Conservation (phyloP, 2,329 filamentous ascomycete species). For the Paecilomyces variotii region DNA sequence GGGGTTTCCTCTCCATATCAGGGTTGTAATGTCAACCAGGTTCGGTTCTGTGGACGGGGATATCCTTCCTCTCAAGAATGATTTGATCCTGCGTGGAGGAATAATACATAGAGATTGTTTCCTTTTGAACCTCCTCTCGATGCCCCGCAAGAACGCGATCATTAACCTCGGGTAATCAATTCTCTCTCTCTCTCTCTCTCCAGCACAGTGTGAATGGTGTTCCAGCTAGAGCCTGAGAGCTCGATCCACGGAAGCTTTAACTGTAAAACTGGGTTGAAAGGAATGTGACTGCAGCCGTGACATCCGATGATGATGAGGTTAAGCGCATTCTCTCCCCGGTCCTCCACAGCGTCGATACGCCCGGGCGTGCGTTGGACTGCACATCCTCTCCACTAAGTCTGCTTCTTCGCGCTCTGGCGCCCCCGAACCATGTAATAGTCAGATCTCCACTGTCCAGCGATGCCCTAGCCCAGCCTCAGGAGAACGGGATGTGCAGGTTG, state of each 20-base stretch:
- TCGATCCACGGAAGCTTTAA: background rate
- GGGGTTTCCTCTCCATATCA: background rate
- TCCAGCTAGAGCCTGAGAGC: background rate
- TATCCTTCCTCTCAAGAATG: background rate
- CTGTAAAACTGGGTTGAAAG: background rate
- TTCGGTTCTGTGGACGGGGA: background rate
- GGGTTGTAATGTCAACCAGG: background rate
- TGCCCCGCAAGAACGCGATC: background rate
- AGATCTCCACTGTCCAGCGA: background rate
- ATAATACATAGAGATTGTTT: background rate
- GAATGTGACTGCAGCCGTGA: background rate
- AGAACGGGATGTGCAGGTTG: background rate
- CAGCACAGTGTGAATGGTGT: background rate
- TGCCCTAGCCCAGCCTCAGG: background rate
- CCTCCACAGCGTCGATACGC: background rate
- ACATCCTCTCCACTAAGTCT: background rate
- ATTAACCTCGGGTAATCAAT: background rate
- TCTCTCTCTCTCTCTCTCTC: background rate
- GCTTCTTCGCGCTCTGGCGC: background rate
- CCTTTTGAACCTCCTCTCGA: background rate
- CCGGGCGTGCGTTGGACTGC: background rate
- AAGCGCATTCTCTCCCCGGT: background rate
- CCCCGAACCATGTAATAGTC: background rate
- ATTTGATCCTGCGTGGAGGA: background rate
- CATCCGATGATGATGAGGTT: background rate